A percentile compares a stretch with the other conserved stretches of the same genome.
phyloP scores from a whole-genome alignment of 2,329 filamentous ascomycete genomes.

The Ceratocystis colombiana region DNA sequence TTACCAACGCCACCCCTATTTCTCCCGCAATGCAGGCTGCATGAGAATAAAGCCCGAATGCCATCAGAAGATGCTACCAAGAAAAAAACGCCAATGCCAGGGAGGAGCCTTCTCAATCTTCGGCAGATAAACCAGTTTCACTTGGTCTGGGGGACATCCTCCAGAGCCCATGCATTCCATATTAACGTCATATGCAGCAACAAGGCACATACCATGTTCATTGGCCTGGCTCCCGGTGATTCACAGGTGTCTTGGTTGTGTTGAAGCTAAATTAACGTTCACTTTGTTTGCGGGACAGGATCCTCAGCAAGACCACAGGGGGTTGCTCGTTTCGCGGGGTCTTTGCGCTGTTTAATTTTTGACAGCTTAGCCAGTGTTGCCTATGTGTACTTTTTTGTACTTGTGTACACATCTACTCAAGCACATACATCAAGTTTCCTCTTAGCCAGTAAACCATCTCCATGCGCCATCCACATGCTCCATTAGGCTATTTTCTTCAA shows the following conservation, averaged over 20 bases:
- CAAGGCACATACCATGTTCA: constrained; percentile 10
- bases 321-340: constrained; percentile 1
- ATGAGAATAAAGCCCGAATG: too few relatives aligned
- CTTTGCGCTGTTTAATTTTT: constrained; percentile 8
- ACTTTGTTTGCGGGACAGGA: background rate
- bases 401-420: background rate
- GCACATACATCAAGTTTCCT: background rate
- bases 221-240: constrained; percentile 8
- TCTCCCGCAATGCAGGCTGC: too few relatives aligned
- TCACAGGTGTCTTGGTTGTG: constrained; percentile 12
- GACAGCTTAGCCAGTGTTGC: background rate
- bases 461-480: background rate
- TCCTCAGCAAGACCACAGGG: constrained; percentile 8
- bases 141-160: background rate
- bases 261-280: constrained; percentile 7
- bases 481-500: too few relatives aligned
- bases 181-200: background rate
- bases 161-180: constrained; percentile 9
- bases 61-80: background rate
- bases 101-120: background rate
- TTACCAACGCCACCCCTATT: too few relatives aligned
- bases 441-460: background rate
- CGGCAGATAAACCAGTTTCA: constrained; percentile 5
- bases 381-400: background rate
- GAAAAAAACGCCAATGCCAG: background rate